Evolutionary conservation across 2,329 filamentous ascomycete species (phyloP).

Genomic region (Monilinia laxa): DNA sequence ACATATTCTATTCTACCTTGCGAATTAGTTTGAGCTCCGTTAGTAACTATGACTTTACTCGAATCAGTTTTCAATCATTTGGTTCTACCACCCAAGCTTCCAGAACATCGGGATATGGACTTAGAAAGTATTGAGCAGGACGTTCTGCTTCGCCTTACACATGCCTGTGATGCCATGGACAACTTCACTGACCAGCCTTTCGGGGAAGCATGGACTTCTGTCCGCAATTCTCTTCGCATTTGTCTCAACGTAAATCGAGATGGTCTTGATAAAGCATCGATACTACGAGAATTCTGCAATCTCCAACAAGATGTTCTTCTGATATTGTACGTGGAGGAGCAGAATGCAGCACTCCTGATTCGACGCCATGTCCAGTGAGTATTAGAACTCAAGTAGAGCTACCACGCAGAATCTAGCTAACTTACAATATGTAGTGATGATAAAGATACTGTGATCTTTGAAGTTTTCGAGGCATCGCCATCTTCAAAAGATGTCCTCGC

Average conservation of each 20-base stretch:
- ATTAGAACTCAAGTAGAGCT: too few species aligned
- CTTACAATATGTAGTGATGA: too few species aligned
- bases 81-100: slow-evolving; percentile 46
- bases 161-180: slow-evolving; percentile 30
- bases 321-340: too few species aligned
- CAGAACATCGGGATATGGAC: slow-evolving; percentile 41
- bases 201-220: slow-evolving; percentile 28
- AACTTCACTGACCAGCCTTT: slow-evolving; percentile 26
- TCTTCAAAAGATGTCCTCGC: too few species aligned
- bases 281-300: too few species aligned
- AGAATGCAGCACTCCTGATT: too few species aligned
- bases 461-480: too few species aligned
- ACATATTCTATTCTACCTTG: not conserved
- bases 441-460: too few species aligned
- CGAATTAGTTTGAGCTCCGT: not conserved
- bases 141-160: slow-evolving; percentile 37
- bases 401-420: too few species aligned
- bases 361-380: too few species aligned
- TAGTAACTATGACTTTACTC: slow-evolving; percentile 24
- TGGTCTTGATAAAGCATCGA: too few species aligned
- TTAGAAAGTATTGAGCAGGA: slow-evolving; percentile 36
- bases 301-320: too few species aligned
- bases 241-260: slow-evolving; percentile 21
- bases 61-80: slow-evolving; percentile 45
- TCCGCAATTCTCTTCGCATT: slow-evolving; percentile 28